Evolutionary conservation across 305 asterid genomes (phyloP), one percentile per base, ranked within the genome.

Genomic region (Fraxinus greggii): DNA sequence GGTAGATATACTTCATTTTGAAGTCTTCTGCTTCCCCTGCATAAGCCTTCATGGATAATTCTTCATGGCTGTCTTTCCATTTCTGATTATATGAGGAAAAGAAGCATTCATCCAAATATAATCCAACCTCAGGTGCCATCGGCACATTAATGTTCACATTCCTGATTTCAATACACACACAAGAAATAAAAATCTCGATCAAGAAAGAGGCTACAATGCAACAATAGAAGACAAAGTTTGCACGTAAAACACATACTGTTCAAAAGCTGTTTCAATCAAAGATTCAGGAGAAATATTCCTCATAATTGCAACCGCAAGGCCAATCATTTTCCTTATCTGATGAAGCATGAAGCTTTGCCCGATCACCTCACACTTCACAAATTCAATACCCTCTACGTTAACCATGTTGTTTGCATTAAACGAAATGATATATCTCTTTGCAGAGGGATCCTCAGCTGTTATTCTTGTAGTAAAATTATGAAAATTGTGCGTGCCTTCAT

Each of bases 261-360:
- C 80, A 76, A 93, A 91, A 82, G 97, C 97, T 12, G 89, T 88
- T 73, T 89, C 92, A 17, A 95, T 90, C 85, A 91, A 73, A 2
- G 94, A 88, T 82, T 94, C 99, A 0, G 97, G 89, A 28, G 97
- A 86, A 73, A 36, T 75, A 67, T 93, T 88, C 88, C 99, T 92
- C 97, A 95, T 91, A 81, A 94, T 92, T 1, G 97, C 97, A 72
- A 95, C 92, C 17, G 98, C 98, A 83, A 95, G 97, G 76, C 99
- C 98, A 0, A 94, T 90, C 99, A 95, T 94, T 85, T 95, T 95
- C 75, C 98, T 88, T n/a, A 95, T 95, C 84, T 95, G 99, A 87
- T 95, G 99, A 84, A 95, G 98, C 99, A 95, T 94, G 84, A 95
- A 94, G 92, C 99, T 95, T 87, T 95, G 99, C 56, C 98, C 98